Evolutionary conservation across 805 yeast genomes (phyloP), one percentile per base, ranked within the genome.

Genomic region (Saturnispora hagleri): DNA sequence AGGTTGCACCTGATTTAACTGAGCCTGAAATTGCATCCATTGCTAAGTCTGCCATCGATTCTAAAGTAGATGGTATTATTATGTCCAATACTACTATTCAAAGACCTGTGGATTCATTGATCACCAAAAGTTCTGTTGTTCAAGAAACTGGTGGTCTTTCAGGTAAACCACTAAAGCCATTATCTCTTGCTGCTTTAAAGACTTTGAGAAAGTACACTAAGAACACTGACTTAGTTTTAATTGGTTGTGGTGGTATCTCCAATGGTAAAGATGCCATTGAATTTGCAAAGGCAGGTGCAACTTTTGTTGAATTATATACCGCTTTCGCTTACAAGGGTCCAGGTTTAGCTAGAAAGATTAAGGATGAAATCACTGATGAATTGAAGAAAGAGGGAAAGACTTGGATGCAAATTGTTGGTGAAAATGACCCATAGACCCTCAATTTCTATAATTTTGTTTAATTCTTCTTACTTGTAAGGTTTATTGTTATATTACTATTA

Each of bases 211-310:
- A 86, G 59, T 76, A 86, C 63, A 79, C 95, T 36, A 88, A 88
- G 60, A 87, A 80, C 55, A 76, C 85, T 1, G 75, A 80, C 50
- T 67, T 89, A 57, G 86, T 89, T 2, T 74, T 91, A 43, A 77
- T 91, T 57, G 98, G 98, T 34, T 89, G 97, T 69, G 98, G 98
- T 52, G 98, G 98, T 58, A 89, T 91, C 58, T 73, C 84, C n/a
- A 69, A 74, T 24, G 98, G 96, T 51, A 74, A 81, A 57, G 98
- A 91, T 64, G 97, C 90, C 0, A 71, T 90, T 47, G 97, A 90
- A 58, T 91, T 84, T 67, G 96, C 93, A 34, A 81, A 80, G 62
- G 96, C 97, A 1, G 98, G 98, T 53, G 98, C 98, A 13, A 76
- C 85, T n/a, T 86, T 82, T 64, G 81, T 91, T 47, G 86, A 91